A percentile compares a stretch with the other conserved stretches of the same genome.
Evolutionary conservation across 23 red algal species (phyloP).

Genomic region (Cyanidioschyzon merolae): DNA sequence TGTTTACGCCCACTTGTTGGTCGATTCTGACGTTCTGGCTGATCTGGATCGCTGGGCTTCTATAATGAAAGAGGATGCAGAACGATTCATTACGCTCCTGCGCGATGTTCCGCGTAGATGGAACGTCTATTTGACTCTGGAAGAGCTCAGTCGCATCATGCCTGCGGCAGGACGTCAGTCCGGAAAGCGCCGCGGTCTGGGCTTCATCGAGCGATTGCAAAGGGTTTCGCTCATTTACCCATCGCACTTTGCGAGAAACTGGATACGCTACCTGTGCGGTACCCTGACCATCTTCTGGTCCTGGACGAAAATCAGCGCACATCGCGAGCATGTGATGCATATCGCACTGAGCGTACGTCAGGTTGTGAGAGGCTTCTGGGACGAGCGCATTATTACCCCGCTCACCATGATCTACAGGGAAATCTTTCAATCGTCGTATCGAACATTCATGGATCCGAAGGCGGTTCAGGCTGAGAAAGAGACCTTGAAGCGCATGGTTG

Average conservation of each 20-base stretch:
- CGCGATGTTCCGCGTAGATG: not conserved
- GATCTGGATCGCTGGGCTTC: not conserved
- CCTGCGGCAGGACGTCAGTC: not conserved
- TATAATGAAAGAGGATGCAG: not conserved
- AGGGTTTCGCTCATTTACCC: not conserved
- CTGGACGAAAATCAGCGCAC: not conserved
- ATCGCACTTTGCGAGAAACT: not conserved
- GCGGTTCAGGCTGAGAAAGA: constrained; percentile 11
- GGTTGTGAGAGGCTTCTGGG: not conserved
- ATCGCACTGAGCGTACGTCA: not conserved
- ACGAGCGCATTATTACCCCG: constrained; percentile 15
- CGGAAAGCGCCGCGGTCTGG: not conserved
- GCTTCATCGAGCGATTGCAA: not conserved
- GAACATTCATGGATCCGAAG: not conserved
- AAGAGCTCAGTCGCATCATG: not conserved
- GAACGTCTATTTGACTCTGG: not conserved
- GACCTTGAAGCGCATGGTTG: constrained; percentile 17
- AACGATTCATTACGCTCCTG: not conserved
- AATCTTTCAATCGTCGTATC: constrained; percentile 18
- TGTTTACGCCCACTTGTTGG: not conserved
- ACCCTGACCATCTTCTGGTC: not conserved
- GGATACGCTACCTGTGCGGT: not conserved
- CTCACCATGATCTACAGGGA: constrained; percentile 18
- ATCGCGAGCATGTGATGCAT: not conserved
- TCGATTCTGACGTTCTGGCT: not conserved